Base-by-base conservation (phyloP, 352 stramenopile genomes). In the Hyaloperonospora brassicae region DNA sequence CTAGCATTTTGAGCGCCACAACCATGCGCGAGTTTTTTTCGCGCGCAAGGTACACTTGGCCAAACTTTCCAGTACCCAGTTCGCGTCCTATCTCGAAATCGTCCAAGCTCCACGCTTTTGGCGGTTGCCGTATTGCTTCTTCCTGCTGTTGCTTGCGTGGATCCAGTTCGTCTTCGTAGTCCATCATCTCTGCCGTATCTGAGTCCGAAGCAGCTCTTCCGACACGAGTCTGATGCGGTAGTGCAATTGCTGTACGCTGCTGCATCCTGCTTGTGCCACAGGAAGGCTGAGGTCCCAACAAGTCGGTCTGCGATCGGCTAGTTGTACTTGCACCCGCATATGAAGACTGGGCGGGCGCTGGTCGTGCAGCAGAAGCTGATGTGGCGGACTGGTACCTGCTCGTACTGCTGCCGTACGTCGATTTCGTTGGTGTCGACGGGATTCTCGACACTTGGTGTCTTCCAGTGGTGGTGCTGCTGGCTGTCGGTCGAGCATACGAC, bases 1-100 rank as follows among this genome's bases (percentile, higher is more conserved):
- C 82, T 27, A 97, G 64, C 52, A 96, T 78, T 58, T 97, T 97
- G 24, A 97, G 65, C 24, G 88, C 88, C n/a, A 96, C 72, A 40
- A 86, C 57, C 57, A 75, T 82, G 24, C 70, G 75, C 12, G 86
- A 86, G n/a, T 59, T 59, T 66, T 93, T 94, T 57, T 95, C 86
- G 2, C 82, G 71, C 2, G 86, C 87, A 54, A 93, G 59, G 50
- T 93, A 97, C 34, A 97, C 88, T 46, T 90, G 77, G 0, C 82
- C 88, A 54, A 97, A 97, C 57, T 95, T 96, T 45, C 88, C 88
- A 5, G 69, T 73, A 4, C 88, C 88, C 0, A 97, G 66, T 17
- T 86, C 69, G 4, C 82, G 74, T 0, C 86, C 85, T 43, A 96
- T 89, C 45, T 89, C 76, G 64, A 96, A 96, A 67, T 95, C 86